phyloP scores from a whole-genome alignment of 2,329 filamentous ascomycete species.

The Epichloe sylvatica region DNA sequence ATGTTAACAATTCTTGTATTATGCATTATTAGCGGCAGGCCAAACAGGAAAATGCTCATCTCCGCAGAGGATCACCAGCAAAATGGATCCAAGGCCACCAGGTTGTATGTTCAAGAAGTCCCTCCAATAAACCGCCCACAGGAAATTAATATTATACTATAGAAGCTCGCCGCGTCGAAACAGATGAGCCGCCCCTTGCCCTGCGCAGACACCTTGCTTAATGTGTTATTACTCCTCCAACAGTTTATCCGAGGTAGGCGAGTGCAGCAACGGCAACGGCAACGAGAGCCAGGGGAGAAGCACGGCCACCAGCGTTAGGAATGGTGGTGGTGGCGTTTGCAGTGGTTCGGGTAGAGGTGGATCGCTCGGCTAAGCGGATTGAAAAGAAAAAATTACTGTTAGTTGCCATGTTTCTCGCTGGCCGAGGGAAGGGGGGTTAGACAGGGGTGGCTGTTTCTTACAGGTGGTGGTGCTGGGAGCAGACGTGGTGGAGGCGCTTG shows the following conservation, averaged over 20 bases:
- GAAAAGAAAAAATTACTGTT: background rate
- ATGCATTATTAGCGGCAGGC: background rate
- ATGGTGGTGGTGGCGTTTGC: conserved; percentile 11
- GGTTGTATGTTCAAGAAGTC: background rate
- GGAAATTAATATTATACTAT: background rate
- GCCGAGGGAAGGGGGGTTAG: background rate
- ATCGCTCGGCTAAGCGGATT: background rate
- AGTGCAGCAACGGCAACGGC: conserved; percentile 21
- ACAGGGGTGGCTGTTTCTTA: background rate
- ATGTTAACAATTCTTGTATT: background rate
- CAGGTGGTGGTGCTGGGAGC: conserved; percentile 7
- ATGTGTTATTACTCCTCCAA: background rate
- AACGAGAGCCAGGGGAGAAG: conserved; percentile 19
- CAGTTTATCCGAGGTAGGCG: conserved; percentile 18
- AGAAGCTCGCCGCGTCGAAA: background rate
- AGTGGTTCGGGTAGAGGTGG: conserved; percentile 2
- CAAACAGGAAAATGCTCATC: background rate
- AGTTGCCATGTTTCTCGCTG: background rate
- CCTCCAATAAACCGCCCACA: background rate
- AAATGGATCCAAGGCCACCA: background rate
- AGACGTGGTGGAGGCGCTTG: background rate
- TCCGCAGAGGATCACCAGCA: background rate
- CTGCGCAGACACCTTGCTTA: background rate
- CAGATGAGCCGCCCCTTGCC: background rate
- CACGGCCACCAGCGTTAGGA: conserved; percentile 18